Evolutionary conservation across 345 rosid species (phyloP), one percentile per base, ranked within the genome.

Genomic region (Arabidopsis suecica): DNA sequence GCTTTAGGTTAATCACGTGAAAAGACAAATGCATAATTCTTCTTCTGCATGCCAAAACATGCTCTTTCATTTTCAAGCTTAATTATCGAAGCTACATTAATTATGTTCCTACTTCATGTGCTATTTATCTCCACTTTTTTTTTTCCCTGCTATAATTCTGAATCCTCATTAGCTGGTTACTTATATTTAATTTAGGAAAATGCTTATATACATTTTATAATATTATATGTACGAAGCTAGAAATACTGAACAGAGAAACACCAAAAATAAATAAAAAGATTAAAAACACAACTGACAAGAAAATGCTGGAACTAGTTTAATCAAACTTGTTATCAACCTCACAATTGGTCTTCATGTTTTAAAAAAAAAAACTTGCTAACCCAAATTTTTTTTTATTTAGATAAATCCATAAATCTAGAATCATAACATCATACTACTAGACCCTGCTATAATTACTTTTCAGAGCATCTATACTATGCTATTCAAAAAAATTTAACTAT

Each of bases 21-120:
- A 71, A 71, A 77, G 68, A 49, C 48, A 77, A 70, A 56, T 71
- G 50, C 66, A 71, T 77, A 71, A 77, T 77, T 64, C 62, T 65
- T 41, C 14, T 65, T 58, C 16, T 57, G 68, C 72, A 58, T 77
- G 77, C 80, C 22, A 48, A 71, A 70, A 48, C 67, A 71, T 69
- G 65, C 23, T 61, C 36, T 44, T 55, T 71, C 55, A 53, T 69
- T 42, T 76, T 36, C 60, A 36, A 25, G 65, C 65, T 55, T 76
- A 68, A 68, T 70, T 76, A 62, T 69, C 53, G 65, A 76, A 76
- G 50, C 75, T 69, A 47, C 60, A 55, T 69, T 62, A 69, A 45
- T 76, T 6, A 76, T 69, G 70, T 76, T 69, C 71, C 75, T 45
- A 76, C 70, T 61, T 62, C 79, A 76, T 62, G 69, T 76, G 75